A percentile compares a stretch with the other conserved stretches of the same genome.
Evolutionary conservation across 345 rosid genomes (phyloP).

Genomic region (Citrus trifoliata): DNA sequence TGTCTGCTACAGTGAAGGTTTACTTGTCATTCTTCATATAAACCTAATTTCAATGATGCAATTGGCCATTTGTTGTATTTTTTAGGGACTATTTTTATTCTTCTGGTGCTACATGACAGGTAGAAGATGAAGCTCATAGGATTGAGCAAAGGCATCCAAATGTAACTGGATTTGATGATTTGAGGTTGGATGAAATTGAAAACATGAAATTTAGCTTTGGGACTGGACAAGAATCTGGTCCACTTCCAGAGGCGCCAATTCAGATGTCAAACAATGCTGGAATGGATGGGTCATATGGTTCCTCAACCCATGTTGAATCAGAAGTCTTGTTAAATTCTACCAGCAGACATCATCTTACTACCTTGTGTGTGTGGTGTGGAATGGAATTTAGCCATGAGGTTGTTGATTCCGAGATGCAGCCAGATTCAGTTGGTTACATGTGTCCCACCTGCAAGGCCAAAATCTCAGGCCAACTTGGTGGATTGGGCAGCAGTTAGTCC

Average conservation of each 20-base stretch:
- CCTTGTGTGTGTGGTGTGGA: slow-evolving; percentile 15
- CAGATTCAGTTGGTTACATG: slow-evolving; percentile 69
- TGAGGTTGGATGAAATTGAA: slow-evolving; percentile 49
- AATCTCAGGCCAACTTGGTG: slow-evolving; percentile 42
- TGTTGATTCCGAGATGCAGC: slow-evolving; percentile 44
- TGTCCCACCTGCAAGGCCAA: slow-evolving; percentile 65
- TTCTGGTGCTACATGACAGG: slow-evolving; percentile 36
- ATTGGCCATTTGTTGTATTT: neutral
- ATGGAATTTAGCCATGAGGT: slow-evolving; percentile 11
- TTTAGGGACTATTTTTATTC: neutral
- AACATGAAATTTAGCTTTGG: slow-evolving; percentile 33
- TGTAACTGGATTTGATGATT: slow-evolving; percentile 37
- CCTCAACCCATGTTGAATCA: slow-evolving; percentile 36
- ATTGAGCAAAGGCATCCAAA: slow-evolving; percentile 24
- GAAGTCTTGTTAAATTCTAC: slow-evolving; percentile 23
- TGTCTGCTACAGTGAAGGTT: neutral
- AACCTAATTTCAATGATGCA: neutral
- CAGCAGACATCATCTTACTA: slow-evolving; percentile 26
- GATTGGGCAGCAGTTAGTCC: slow-evolving; percentile 11
- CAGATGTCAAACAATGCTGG: slow-evolving; percentile 25
- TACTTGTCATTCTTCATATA: neutral
- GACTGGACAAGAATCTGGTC: slow-evolving; percentile 26
- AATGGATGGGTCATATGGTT: slow-evolving; percentile 26
- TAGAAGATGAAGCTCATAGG: slow-evolving; percentile 21
- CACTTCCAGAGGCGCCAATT: slow-evolving; percentile 31